phyloP scores from a whole-genome alignment of 2,329 filamentous ascomycete species.

The Fusarium verrucosum region DNA sequence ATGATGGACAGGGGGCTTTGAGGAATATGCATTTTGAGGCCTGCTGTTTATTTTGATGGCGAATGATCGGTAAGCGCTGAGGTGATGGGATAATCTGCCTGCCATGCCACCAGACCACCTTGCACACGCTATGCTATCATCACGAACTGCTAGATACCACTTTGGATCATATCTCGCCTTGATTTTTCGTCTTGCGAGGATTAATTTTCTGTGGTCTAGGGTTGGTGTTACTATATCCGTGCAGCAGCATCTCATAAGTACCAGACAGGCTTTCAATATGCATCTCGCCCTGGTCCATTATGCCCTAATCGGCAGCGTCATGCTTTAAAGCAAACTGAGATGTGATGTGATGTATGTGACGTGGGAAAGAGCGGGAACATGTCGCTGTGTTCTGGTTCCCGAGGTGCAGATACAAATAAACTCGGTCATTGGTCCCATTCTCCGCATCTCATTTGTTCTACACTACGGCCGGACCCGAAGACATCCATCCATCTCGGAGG shows the following conservation, averaged over 20 bases:
- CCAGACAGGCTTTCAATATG: conserved; percentile 8
- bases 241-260: conserved; percentile 8
- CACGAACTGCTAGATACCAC: conserved; percentile 4
- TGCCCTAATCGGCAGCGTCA: conserved; percentile 28
- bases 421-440: conserved; percentile 14
- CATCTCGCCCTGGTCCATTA: conserved; percentile 14
- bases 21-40: conserved; percentile 24
- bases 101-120: conserved; percentile 36
- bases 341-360: conserved; percentile 36
- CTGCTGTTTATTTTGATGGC: conserved; percentile 13
- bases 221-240: conserved; percentile 18
- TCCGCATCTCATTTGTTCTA: conserved; percentile 21
- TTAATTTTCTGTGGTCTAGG: conserved; percentile 31
- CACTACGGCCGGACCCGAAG: conserved; percentile 33
- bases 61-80: conserved; percentile 26
- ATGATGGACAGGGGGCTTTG: background rate
- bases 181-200: conserved; percentile 4
- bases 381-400: conserved; percentile 37
- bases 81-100: no score
- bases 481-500: conserved; percentile 6
- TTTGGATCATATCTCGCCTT: background rate
- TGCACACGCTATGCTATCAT: conserved; percentile 16
- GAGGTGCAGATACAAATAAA: conserved; percentile 31
- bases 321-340: conserved; percentile 22
- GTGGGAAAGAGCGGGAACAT: conserved; percentile 34